Base-by-base conservation (phyloP, 257 asterid genomes). In the Penstemon davidsonii region DNA sequence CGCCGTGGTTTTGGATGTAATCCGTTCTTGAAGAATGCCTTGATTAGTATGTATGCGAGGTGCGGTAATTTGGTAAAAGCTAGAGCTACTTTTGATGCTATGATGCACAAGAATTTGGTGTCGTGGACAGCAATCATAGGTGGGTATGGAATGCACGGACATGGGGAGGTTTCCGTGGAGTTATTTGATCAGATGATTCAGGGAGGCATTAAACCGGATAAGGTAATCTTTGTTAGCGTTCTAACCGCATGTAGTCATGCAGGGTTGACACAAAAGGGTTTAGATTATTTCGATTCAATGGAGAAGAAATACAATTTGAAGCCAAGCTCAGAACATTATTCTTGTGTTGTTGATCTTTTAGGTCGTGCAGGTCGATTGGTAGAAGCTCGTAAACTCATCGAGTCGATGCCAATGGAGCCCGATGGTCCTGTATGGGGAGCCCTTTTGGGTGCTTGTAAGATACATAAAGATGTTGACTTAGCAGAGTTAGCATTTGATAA, bases 371-470 rank as follows among this genome's bases (percentile, higher is more conserved):
- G 99, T 64, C 80, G 84, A 37, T 70, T 93, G 40, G 62, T 76
- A 13, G 92, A 93, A 60, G 99, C 96, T 8, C 25, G 33, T 0
- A 70, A 76, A 37, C 82, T 88, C 51, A 93, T 90, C 36, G 81
- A 78, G 39, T 69, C 78, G 1, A 90, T 93, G 96, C 83, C 86
- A 12, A 64, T 75, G 55, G 68, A 79, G 69, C 95, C 96, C 0
- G 96, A 93, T 78, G 97, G 96, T n/a, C 87, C 97, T 13, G 88
- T 90, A 5, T 93, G 99, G 99, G 99, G 97, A 9, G 97, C 97
- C 75, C 89, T 93, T 59, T 64, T 93, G 69, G 95, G 96, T 70
- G 96, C 91, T 44, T 93, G 97, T 83, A 93, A 88, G 83, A 90
- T 93, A 58, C 95, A 90, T 70, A 93, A 85, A 58, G 81, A 93